phyloP scores from a whole-genome alignment of 1,139 yeast species.

The Suhomyces bolitotheri region DNA sequence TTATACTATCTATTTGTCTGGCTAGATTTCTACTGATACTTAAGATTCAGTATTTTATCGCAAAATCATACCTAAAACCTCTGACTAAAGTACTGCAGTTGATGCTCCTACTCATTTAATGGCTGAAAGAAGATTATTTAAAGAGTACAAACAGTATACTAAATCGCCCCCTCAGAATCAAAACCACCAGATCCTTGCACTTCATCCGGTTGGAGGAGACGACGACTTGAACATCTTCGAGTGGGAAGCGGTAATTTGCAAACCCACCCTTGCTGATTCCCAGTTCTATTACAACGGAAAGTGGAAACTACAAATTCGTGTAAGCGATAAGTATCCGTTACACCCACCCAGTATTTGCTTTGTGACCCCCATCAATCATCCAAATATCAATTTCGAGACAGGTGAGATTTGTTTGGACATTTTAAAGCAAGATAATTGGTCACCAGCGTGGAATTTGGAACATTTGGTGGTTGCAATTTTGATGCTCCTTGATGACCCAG shows the following conservation, averaged over 20 bases:
- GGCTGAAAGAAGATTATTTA: constrained; percentile 27
- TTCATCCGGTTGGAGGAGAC: constrained; percentile 41
- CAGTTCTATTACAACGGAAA: constrained; percentile 49
- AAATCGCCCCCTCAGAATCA: constrained; percentile 20
- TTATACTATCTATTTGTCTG: not conserved
- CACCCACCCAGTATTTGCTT: constrained; percentile 68
- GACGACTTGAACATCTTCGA: constrained; percentile 42
- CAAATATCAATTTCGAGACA: constrained; percentile 60
- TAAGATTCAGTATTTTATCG: not conserved
- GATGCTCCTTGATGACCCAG: constrained; percentile 71
- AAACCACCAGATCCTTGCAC: constrained; percentile 39
- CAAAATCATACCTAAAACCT: not conserved
- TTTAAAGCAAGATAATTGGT: constrained; percentile 64
- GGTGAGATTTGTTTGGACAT: constrained; percentile 83
- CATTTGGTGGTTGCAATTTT: constrained; percentile 72
- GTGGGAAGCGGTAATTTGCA: constrained; percentile 64
- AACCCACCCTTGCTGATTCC: constrained; percentile 50
- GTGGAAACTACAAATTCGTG: constrained; percentile 56
- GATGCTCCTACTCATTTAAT: constrained; percentile 10
- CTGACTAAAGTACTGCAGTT: not conserved
- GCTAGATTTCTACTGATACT: not conserved
- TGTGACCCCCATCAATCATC: constrained; percentile 69
- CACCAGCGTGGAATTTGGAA: constrained; percentile 85
- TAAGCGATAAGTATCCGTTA: constrained; percentile 63
- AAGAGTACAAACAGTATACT: constrained; percentile 24